Percentiles rank a stretch among this genome's conserved stretches.
These are phyloP conservation scores for Cladophialophora psammophila DNA, from an alignment of 2,329 filamentous ascomycete genomes.

Conservation along the genomic window DNA sequence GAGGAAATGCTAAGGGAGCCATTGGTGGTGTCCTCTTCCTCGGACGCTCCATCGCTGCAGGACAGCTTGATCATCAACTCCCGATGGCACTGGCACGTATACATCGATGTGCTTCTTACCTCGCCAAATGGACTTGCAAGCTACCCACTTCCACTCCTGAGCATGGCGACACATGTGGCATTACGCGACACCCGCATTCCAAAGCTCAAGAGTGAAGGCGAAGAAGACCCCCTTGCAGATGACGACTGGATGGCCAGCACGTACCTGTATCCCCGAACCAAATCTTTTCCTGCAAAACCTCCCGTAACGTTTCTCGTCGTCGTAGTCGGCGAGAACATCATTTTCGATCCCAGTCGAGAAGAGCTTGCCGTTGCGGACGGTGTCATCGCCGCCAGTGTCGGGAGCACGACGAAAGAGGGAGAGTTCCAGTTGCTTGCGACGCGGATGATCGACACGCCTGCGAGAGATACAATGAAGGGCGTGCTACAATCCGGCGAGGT, in stretches of 20 bases:
- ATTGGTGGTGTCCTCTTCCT: conserved; percentile 65
- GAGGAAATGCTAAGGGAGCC: conserved; percentile 89
- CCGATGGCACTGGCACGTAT: conserved; percentile 95
- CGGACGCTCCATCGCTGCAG: conserved; percentile 49
- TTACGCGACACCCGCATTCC: conserved; percentile 87
- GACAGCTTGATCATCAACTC: conserved; percentile 84
- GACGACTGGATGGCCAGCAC: conserved; percentile 93
- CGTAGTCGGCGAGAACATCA: conserved; percentile 82
- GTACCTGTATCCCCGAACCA: conserved; percentile 71
- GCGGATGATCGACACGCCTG: conserved; percentile 76
- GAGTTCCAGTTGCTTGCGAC: conserved; percentile 69
- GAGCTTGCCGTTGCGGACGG: conserved; percentile 93
- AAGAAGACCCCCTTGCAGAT: conserved; percentile 97
- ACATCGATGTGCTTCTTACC: conserved; percentile 77
- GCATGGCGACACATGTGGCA: conserved; percentile 90
- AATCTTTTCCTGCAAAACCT: conserved; percentile 55
- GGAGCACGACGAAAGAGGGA: conserved; percentile 44
- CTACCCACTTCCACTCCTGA: conserved; percentile 90
- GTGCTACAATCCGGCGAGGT: conserved; percentile 56
- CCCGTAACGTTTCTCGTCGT: conserved; percentile 92
- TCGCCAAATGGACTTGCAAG: conserved; percentile 72
- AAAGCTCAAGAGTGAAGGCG: conserved; percentile 81
- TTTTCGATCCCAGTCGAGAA: conserved; percentile 91
- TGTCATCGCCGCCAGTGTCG: conserved; percentile 83
- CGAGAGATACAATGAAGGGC: conserved; percentile 74